Percentiles rank a stretch among this genome's conserved stretches.
Evolutionary conservation across 208 protist species (phyloP).

Genomic region (Leishmania arabica): DNA sequence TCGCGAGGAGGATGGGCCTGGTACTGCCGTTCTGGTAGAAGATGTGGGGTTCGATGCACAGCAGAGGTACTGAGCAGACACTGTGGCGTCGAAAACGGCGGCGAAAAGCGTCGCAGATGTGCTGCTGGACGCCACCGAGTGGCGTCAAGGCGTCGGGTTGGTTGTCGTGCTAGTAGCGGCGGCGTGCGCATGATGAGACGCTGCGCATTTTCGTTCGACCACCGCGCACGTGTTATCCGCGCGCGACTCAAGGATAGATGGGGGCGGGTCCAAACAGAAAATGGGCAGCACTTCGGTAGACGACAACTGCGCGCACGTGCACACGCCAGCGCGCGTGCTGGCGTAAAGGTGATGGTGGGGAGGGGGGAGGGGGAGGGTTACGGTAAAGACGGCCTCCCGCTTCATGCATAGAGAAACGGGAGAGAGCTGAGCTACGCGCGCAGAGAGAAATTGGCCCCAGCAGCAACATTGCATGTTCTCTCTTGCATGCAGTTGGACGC

Average conservation of each 20-base stretch:
- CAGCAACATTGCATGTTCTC: neutral
- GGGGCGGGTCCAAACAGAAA: too few species aligned
- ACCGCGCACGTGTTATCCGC: neutral
- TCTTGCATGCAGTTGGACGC: neutral
- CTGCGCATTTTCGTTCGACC: neutral
- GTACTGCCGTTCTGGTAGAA: neutral
- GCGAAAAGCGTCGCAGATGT: neutral
- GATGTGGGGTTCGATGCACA: neutral
- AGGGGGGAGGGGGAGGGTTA: neutral
- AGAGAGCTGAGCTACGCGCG: neutral
- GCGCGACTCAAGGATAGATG: neutral
- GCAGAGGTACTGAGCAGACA: neutral
- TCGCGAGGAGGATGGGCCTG: neutral
- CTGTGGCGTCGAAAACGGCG: neutral
- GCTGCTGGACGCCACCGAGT: neutral
- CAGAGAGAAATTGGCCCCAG: neutral
- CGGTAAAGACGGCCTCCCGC: neutral
- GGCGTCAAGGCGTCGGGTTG: neutral
- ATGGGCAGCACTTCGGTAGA: too few species aligned
- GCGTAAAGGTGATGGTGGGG: neutral
- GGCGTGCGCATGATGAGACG: neutral
- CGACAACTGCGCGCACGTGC: neutral
- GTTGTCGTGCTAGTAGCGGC: neutral
- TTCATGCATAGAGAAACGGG: neutral
- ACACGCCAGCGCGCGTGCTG: neutral